Percentiles rank a stretch among this genome's conserved stretches.
phyloP scores from a whole-genome alignment of 1,284 basidiomycete genomes.

The Trichosporon faecale region DNA sequence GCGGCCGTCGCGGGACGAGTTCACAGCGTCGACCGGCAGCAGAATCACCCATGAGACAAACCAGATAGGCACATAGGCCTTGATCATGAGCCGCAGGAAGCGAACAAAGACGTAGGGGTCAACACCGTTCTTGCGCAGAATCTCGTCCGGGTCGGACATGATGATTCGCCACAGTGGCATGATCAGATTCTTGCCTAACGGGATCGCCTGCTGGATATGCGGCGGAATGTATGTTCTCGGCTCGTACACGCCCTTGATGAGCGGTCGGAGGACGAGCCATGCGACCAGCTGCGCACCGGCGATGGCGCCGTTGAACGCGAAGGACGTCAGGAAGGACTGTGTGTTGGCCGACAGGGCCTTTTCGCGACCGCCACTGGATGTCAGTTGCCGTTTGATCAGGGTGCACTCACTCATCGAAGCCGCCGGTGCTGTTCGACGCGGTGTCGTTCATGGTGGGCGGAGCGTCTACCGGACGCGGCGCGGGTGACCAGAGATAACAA shows the following conservation, averaged over 20 bases:
- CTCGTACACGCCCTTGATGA: constrained; percentile 59
- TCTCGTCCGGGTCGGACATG: constrained; percentile 53
- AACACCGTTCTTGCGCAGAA: constrained; percentile 51
- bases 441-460: constrained; percentile 2
- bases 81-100: constrained; percentile 64
- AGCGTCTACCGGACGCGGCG: background rate
- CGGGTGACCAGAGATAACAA: background rate
- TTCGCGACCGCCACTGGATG: background rate
- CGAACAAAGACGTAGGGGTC: constrained; percentile 72
- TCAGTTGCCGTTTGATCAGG: background rate
- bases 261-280: constrained; percentile 60
- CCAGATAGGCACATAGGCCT: constrained; percentile 66
- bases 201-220: constrained; percentile 37
- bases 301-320: constrained; percentile 57
- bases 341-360: constrained; percentile 39
- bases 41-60: constrained; percentile 61
- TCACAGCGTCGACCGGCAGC: constrained; percentile 61
- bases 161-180: constrained; percentile 43
- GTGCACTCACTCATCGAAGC: background rate
- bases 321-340: constrained; percentile 68
- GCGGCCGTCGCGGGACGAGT: constrained; percentile 47
- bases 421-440: background rate
- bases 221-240: constrained; percentile 64
- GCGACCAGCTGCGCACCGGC: constrained; percentile 61
- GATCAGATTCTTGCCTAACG: constrained; percentile 35